Evolutionary conservation across 352 stramenopile genomes (phyloP).

Genomic region (Globisporangium viniferum): DNA sequence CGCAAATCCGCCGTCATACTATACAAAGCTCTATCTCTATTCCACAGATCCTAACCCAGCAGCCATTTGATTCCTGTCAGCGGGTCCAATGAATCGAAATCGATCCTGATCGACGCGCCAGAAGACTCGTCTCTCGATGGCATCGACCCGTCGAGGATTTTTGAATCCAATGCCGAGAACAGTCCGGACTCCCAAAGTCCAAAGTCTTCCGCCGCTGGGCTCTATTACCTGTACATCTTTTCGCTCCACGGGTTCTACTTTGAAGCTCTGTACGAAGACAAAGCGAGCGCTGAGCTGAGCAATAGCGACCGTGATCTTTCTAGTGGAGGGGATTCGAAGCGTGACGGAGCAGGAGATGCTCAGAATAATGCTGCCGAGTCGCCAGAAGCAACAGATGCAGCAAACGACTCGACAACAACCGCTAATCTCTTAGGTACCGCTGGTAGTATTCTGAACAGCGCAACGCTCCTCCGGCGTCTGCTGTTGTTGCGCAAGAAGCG

Average conservation of each 20-base stretch:
- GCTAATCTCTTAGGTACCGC: not conserved
- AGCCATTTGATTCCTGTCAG: not conserved
- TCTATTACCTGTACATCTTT: slow-evolving; percentile 40
- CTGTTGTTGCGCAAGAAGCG: slow-evolving; percentile 39
- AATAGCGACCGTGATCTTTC: not conserved
- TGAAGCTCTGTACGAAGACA: slow-evolving; percentile 24
- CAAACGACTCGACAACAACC: not conserved
- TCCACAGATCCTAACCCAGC: too few species aligned
- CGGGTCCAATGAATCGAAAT: slow-evolving; percentile 38
- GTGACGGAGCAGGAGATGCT: not conserved
- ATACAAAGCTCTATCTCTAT: too few species aligned
- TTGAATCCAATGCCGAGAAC: not conserved
- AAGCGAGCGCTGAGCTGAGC: not conserved
- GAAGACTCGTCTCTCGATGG: not conserved
- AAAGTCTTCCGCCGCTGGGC: not conserved
- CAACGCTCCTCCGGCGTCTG: slow-evolving; percentile 32
- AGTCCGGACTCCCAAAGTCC: not conserved
- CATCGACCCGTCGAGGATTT: not conserved
- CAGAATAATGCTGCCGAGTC: not conserved
- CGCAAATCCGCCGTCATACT: not conserved
- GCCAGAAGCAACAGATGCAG: not conserved
- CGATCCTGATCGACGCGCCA: slow-evolving; percentile 25
- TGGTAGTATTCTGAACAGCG: slow-evolving; percentile 12
- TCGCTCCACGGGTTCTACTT: slow-evolving; percentile 38
- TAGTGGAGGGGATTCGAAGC: not conserved